A percentile compares a stretch with the other conserved stretches of the same genome.
Evolutionary conservation across 2,329 filamentous ascomycete genomes (phyloP).

Genomic region (Colletotrichum siamense): DNA sequence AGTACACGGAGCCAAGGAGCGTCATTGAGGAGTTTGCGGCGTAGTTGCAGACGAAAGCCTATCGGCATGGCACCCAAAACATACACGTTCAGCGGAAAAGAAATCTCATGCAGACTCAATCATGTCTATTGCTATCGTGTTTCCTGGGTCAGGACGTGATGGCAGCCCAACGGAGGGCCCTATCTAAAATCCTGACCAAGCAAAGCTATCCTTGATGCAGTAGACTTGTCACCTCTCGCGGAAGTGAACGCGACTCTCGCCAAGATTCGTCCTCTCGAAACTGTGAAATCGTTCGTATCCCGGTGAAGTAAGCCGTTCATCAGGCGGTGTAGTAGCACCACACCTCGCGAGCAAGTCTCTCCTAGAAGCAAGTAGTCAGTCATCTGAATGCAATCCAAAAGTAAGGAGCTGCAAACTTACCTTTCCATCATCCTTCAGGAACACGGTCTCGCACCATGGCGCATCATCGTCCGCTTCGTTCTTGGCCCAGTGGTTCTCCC

Average conservation of each 20-base stretch:
- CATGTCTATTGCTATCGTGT: neutral
- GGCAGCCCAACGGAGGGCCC: neutral
- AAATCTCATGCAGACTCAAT: accelerated
- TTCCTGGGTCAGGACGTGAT: neutral
- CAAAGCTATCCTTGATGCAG: neutral
- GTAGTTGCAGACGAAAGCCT: no score
- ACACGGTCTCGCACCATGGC: neutral
- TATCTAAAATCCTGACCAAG: neutral
- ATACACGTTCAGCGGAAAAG: neutral
- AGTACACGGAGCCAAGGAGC: neutral
- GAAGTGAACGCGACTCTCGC: neutral
- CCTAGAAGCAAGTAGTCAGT: neutral
- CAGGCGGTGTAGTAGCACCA: neutral
- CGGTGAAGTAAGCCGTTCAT: neutral
- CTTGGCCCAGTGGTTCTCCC: neutral
- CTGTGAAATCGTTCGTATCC: neutral
- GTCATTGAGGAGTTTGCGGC: neutral
- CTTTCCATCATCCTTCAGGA: neutral
- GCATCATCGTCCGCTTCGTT: neutral
- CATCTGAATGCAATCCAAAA: accelerated
- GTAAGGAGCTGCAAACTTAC: neutral
- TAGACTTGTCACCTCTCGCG: neutral
- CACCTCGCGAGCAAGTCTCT: neutral
- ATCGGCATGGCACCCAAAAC: no score
- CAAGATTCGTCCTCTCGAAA: neutral